These are phyloP conservation scores for Pseudogymnoascus sp. DNA, from an alignment of 2,329 filamentous ascomycete genomes.

Conservation along the genomic window DNA sequence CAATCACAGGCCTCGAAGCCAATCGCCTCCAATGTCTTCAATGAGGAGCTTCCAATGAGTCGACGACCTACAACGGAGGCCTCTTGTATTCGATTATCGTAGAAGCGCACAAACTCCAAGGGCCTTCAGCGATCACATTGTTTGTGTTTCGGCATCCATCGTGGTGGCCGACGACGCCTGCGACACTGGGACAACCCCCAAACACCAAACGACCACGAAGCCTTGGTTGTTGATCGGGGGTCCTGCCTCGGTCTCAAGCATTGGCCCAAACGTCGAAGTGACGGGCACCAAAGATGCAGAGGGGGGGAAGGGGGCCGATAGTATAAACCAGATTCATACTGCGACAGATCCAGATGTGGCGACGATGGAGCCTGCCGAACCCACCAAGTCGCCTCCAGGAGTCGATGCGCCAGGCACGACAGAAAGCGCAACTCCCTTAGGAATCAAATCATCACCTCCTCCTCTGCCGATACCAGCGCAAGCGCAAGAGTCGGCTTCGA, in stretches of 20 bases:
- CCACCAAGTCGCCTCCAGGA: constrained; percentile 6
- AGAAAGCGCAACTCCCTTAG: constrained; percentile 20
- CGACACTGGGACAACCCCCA: background rate
- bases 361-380: constrained; percentile 3
- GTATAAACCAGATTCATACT: constrained; percentile 27
- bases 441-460: constrained; percentile 26
- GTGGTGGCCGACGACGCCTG: constrained; percentile 4
- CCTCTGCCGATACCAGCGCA: constrained; percentile 13
- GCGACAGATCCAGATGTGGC: constrained; percentile 16
- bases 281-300: constrained; percentile 22
- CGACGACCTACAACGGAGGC: constrained; percentile 7
- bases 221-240: constrained; percentile 8
- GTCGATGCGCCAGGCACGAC: constrained; percentile 18
- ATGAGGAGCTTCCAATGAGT: constrained; percentile 8
- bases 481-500: background rate
- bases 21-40: constrained; percentile 9
- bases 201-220: constrained; percentile 4
- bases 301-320: constrained; percentile 23
- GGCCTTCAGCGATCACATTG: background rate
- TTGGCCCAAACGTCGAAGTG: constrained; percentile 10
- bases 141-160: constrained; percentile 8
- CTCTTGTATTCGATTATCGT: background rate
- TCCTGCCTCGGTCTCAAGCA: constrained; percentile 7
- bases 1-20: constrained; percentile 7
- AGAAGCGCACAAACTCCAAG: constrained; percentile 4